Conservation (phyloP, 257 asterid genomes). For the Knoxia roxburghii region DNA sequence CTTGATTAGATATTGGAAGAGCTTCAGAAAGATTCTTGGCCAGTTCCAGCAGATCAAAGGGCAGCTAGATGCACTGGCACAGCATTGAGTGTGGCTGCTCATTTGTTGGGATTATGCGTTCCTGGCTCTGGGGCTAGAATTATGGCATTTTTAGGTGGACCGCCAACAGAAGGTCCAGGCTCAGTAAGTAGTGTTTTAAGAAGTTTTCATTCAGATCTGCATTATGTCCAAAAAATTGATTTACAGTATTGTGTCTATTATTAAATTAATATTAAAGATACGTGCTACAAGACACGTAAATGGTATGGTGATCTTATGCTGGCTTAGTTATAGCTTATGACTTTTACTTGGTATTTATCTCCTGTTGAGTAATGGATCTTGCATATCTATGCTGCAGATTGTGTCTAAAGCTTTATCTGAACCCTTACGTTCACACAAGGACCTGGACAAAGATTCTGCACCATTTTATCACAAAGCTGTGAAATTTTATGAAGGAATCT, state of each 20-base stretch:
- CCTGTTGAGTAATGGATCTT: conserved; percentile 4
- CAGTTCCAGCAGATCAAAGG: conserved; percentile 81
- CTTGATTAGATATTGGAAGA: conserved; percentile 77
- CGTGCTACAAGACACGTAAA: neutral
- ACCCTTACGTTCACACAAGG: conserved; percentile 95
- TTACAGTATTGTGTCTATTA: neutral
- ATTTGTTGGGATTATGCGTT: conserved; percentile 87
- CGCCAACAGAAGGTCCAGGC: conserved; percentile 94
- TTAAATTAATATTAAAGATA: neutral
- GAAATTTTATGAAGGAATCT: conserved; percentile 76
- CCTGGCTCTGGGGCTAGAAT: conserved; percentile 98
- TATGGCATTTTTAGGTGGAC: conserved; percentile 95
- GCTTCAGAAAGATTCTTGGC: conserved; percentile 99
- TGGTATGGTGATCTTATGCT: neutral
- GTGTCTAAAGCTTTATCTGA: conserved; percentile 82
- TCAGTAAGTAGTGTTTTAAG: conserved; percentile 49
- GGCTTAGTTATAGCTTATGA: neutral
- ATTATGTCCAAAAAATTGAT: neutral
- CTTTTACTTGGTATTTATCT: neutral
- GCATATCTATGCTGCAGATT: conserved; percentile 55
- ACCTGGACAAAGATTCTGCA: conserved; percentile 95
- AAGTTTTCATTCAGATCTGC: conserved; percentile 2
- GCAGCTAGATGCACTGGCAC: conserved; percentile 92
- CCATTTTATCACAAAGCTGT: conserved; percentile 85
- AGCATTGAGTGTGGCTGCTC: conserved; percentile 91